Evolutionary conservation across 1,284 basidiomycete species (phyloP).

Genomic region (Anthracocystis setariae): DNA sequence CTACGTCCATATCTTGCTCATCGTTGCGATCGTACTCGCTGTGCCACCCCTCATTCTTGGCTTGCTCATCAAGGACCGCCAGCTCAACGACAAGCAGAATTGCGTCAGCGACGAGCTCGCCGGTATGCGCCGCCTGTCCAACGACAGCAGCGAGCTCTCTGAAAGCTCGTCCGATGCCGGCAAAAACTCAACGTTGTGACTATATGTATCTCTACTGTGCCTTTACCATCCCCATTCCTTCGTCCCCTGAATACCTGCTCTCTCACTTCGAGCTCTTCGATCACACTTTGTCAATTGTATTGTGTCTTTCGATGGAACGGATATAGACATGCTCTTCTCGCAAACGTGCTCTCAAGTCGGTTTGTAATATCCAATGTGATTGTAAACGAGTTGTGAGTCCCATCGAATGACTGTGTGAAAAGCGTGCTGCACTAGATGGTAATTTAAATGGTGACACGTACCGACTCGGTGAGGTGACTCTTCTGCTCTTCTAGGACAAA

Average conservation of each 20-base stretch:
- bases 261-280: background rate
- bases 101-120: constrained; percentile 63
- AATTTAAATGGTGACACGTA: no score
- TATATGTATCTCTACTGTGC: background rate
- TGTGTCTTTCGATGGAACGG: no score
- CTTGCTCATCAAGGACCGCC: constrained; percentile 54
- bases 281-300: background rate
- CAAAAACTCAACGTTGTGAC: constrained; percentile 23
- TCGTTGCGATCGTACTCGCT: constrained; percentile 54
- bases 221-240: background rate
- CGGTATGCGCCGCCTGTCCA: constrained; percentile 46
- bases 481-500: no score
- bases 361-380: no score
- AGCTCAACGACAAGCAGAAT: constrained; percentile 62
- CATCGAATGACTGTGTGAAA: no score
- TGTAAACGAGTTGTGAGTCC: no score
- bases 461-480: no score
- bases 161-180: constrained; percentile 14
- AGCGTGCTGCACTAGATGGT: no score
- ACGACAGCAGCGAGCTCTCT: constrained; percentile 19
- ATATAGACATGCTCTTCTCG: no score
- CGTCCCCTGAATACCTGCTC: background rate
- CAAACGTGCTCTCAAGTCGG: no score
- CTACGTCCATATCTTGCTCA: constrained; percentile 56
- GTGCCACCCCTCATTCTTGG: constrained; percentile 56